Conservation (phyloP, 164 flowering plant species). For the Platanus orientalis region DNA sequence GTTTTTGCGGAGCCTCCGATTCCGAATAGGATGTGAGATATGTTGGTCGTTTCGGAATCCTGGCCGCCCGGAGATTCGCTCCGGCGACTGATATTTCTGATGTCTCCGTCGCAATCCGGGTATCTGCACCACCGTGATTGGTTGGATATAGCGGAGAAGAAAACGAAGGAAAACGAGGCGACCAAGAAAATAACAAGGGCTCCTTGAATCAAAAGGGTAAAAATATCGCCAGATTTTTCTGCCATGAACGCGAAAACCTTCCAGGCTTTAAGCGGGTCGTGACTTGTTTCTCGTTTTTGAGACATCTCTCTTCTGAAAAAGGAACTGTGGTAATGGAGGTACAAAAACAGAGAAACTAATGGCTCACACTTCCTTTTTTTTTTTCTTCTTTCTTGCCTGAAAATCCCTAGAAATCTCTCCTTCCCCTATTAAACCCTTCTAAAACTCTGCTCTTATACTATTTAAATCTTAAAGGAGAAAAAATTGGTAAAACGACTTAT, state of each 20-base stretch:
- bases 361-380: no score
- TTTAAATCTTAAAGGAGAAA: no score
- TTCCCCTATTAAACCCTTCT: no score
- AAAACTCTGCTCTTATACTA: no score
- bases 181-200: slow-evolving; percentile 13
- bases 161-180: slow-evolving; percentile 21
- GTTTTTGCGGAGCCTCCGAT: slow-evolving; percentile 43
- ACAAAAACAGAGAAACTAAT: no score
- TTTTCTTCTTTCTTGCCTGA: no score
- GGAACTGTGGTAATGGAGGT: no score
- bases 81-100: neutral
- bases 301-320: neutral
- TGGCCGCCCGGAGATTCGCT: neutral
- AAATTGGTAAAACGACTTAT: no score
- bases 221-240: no score
- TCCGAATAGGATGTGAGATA: slow-evolving; percentile 53
- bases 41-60: slow-evolving; percentile 2
- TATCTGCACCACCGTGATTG: slow-evolving; percentile 7
- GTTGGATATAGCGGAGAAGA: slow-evolving; percentile 18
- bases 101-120: neutral
- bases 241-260: no score
- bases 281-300: slow-evolving; percentile 3
- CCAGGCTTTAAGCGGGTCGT: no score
- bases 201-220: slow-evolving; percentile 5
- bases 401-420: no score